Evolutionary conservation across 331 rosid genomes (phyloP).

Genomic region (Quercus lobata): DNA sequence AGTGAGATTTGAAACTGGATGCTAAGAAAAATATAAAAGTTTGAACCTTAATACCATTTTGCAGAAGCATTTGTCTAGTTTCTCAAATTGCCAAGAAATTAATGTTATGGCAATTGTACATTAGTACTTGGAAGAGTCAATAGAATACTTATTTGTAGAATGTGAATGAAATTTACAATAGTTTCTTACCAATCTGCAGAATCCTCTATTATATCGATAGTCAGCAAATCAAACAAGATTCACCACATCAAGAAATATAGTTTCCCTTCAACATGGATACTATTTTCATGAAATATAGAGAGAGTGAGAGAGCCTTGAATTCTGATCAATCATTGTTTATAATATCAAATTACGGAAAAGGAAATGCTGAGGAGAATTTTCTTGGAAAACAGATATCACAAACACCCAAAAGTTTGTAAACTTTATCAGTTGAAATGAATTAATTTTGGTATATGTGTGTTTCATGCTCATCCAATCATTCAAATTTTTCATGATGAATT

Average conservation of each 20-base stretch:
- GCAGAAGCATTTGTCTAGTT: too few relatives aligned
- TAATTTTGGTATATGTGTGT: conserved; percentile 22
- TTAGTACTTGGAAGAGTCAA: not conserved
- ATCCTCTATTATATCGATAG: conserved; percentile 3
- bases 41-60: too few relatives aligned
- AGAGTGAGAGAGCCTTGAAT: conserved; percentile 21
- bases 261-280: conserved; percentile 26
- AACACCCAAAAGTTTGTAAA: conserved; percentile 14
- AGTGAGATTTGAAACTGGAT: not conserved
- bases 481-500: conserved; percentile 40
- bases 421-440: conserved; percentile 10
- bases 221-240: conserved; percentile 32
- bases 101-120: not conserved
- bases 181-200: conserved; percentile 22
- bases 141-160: conserved; percentile 23
- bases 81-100: too few relatives aligned
- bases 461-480: conserved; percentile 38
- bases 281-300: conserved; percentile 28
- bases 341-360: conserved; percentile 22
- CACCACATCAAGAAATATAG: conserved; percentile 31
- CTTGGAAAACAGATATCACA: conserved; percentile 20
- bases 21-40: not conserved
- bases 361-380: conserved; percentile 16
- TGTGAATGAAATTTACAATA: conserved; percentile 21
- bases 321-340: conserved; percentile 36